Evolutionary conservation across 2,329 filamentous ascomycete species (phyloP).

Genomic region (Curvularia sp.): DNA sequence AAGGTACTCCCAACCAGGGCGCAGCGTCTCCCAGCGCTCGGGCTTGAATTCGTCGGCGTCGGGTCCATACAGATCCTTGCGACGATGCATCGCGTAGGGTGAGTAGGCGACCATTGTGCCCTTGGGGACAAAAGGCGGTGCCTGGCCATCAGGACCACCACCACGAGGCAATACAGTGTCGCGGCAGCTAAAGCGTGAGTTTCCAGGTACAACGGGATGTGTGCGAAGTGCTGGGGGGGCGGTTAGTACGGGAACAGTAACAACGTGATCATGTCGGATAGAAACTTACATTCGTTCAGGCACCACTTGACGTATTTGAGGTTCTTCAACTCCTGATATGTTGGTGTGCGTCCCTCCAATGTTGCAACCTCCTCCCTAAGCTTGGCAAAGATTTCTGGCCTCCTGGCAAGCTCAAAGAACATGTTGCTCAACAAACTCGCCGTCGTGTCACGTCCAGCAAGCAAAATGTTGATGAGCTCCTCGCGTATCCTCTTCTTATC

Average conservation of each 20-base stretch:
- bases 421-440: slow-evolving; percentile 51
- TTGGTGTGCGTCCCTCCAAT: slow-evolving; percentile 51
- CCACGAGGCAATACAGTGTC: slow-evolving; percentile 61
- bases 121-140: slow-evolving; percentile 59
- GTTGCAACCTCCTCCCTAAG: slow-evolving; percentile 49
- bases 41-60: slow-evolving; percentile 59
- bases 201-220: slow-evolving; percentile 63
- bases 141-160: slow-evolving; percentile 56
- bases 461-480: slow-evolving; percentile 56
- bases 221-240: slow-evolving; percentile 55
- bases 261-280: not conserved
- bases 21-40: slow-evolving; percentile 55
- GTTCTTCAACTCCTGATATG: slow-evolving; percentile 64
- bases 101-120: slow-evolving; percentile 54
- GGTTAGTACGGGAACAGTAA: slow-evolving; percentile 5
- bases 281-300: slow-evolving; percentile 63
- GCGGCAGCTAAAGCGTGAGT: slow-evolving; percentile 57
- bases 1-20: slow-evolving; percentile 49
- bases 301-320: slow-evolving; percentile 67
- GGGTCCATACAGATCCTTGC: slow-evolving; percentile 56
- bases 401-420: slow-evolving; percentile 50
- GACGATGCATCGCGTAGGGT: slow-evolving; percentile 58
- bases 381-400: slow-evolving; percentile 48
- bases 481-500: slow-evolving; percentile 54
- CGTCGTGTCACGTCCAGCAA: slow-evolving; percentile 52